A percentile compares a stretch with the other conserved stretches of the same genome.
These are phyloP conservation scores for Kodamaea sagamina DNA, from an alignment of 805 yeast species.

Conservation along the genomic window DNA sequence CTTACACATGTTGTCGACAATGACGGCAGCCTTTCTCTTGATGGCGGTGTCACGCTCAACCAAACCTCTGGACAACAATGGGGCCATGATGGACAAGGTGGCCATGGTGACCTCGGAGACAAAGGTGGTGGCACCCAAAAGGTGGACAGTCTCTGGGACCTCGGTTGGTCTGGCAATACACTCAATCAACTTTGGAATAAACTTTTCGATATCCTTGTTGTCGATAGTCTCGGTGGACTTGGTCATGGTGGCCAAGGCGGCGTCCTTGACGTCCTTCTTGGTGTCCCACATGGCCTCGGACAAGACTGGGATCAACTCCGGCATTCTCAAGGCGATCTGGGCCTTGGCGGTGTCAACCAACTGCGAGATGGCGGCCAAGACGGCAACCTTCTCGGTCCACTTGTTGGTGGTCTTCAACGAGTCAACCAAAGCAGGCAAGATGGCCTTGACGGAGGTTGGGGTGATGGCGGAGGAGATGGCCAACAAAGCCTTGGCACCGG, in stretches of 20 bases:
- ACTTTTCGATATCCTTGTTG: constrained; percentile 99
- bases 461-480: constrained; percentile 82
- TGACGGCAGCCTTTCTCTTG: constrained; percentile 99
- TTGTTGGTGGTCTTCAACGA: constrained; percentile 75
- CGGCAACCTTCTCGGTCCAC: constrained; percentile 97
- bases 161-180: constrained; percentile 96
- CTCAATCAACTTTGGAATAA: constrained; percentile 94
- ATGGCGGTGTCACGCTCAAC: constrained; percentile 99
- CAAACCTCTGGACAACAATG: constrained; percentile 98
- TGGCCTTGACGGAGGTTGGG: constrained; percentile 89
- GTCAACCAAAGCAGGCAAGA: constrained; percentile 77
- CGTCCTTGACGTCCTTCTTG: constrained; percentile 95
- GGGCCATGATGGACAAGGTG: constrained; percentile 98
- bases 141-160: constrained; percentile 98
- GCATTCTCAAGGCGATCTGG: constrained; percentile 98
- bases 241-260: constrained; percentile 94
- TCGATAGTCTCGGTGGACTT: constrained; percentile 96
- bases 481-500: constrained; percentile 73
- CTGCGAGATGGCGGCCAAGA: constrained; percentile 79
- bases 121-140: constrained; percentile 99
- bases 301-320: constrained; percentile 96
- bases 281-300: constrained; percentile 99
- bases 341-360: constrained; percentile 93
- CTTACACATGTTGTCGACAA: constrained; percentile 99
- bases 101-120: constrained; percentile 99